Percentiles rank a stretch among this genome's conserved stretches.
Evolutionary conservation across 2,329 filamentous ascomycete species (phyloP).

Genomic region (Trichophyton verrucosum): DNA sequence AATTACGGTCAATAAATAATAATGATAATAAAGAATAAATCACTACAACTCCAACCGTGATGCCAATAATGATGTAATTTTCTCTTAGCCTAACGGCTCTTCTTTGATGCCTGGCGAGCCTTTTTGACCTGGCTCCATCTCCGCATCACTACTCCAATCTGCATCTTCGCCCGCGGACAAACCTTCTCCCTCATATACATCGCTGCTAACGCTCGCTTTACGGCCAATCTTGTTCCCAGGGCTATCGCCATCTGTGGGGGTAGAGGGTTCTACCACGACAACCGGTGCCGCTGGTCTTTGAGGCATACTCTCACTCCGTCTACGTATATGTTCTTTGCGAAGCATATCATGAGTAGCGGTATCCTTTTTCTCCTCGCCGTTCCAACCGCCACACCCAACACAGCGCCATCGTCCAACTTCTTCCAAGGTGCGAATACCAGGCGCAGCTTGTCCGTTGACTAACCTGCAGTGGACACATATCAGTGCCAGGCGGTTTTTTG

Average conservation of each 20-base stretch:
- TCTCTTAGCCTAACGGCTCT: neutral
- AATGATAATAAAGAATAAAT: neutral
- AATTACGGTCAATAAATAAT: neutral
- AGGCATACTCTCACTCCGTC: conserved; percentile 4
- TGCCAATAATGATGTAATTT: neutral
- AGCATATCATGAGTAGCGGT: conserved; percentile 5
- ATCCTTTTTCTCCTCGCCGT: conserved; percentile 64
- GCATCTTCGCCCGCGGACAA: conserved; percentile 4
- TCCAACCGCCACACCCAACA: conserved; percentile 66
- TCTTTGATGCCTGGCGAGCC: neutral
- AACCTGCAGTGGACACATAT: conserved; percentile 73
- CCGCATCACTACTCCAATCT: conserved; percentile 1
- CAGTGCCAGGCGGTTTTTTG: conserved; percentile 80
- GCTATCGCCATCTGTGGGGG: neutral
- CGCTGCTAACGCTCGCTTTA: conserved; percentile 2
- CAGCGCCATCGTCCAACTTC: conserved; percentile 84
- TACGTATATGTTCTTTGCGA: neutral
- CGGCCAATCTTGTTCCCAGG: neutral
- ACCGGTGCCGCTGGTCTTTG: neutral
- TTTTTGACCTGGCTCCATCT: neutral
- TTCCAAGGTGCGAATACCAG: conserved; percentile 61
- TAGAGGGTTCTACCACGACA: neutral
- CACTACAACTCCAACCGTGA: neutral
- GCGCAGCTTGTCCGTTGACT: conserved; percentile 91
- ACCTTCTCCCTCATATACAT: neutral